Evolutionary conservation across 495 filamentous ascomycete species (phyloP), one percentile per base, ranked within the genome.

Genomic region (Cairneyella variabilis): DNA sequence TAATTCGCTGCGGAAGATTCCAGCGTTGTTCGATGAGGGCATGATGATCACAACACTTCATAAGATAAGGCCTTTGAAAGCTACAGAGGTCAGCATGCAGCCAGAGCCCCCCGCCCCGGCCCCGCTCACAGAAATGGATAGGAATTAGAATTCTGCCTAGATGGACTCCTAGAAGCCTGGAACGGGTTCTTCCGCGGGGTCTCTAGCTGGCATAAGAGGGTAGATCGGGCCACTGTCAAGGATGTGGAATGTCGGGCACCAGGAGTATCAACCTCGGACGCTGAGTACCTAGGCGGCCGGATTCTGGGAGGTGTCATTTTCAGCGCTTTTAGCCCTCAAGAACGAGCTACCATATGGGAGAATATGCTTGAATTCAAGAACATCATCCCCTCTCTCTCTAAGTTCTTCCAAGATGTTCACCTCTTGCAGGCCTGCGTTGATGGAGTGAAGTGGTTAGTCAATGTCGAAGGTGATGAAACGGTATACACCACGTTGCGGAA

Each of bases 341-440:
- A 52, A 30, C 38, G 49, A 16, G 49, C 38, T 3, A 30, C 28
- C 18, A 52, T 52, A 52, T 52, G 22, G 36, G 38, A 42, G 49
- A 52, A 52, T 25, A 43, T 43, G 26, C 14, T 52, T 17, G 49
- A 36, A 12, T 52, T 52, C 22, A 52, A 43, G 43, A 37, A 25
- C 2, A 43, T 52, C 20, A 43, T 52, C 2, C 38, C 49, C 14
- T 52, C 49, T 20, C 38, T 52, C 16, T 52, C 37, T 3, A 52
- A 23, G 27, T 52, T 52, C 18, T 52, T 52, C 22, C 38, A 52
- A 52, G 49, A 52, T 52, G 30, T 52, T 32, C 18, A 42, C 23
- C 20, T 52, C 6, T 20, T 52, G 5, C 12, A 52, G 28, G 49
- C 36, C 21, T 52, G 38, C 25, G 38, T 52, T 42, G 25, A 52